Base-by-base conservation (phyloP, 139 green algal species). In the Volvox reticuliferus region DNA sequence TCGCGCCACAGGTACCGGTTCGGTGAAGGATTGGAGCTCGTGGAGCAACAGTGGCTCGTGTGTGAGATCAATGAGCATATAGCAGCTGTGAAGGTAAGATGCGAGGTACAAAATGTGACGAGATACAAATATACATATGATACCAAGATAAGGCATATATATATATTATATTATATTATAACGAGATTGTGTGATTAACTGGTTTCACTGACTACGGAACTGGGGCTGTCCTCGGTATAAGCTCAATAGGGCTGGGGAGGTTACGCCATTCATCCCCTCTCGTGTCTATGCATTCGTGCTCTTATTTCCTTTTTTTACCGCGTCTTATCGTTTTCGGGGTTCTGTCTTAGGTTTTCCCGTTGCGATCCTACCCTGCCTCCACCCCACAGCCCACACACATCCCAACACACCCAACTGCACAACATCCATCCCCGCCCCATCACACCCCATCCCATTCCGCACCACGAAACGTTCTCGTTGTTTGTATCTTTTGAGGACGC, bases 11-110 rank as follows among this genome's bases (percentile, higher is more conserved):
- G 75, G 89, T 78, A 78, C 90, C 91, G 93, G 18, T 93, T 98
- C 89, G 97, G 95, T 1, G 97, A 98, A 89, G 94, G 95, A 0
- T 91, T 99, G 63, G 92, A 94, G 28, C 67, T 88, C 16, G 63
- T 82, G 20, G 97, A 99, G 95, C 97, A 98, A 93, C 91, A 96
- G 86, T 98, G 96, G 96, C 93, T 99, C 79, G 95, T 94, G 44
- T n/a, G 67, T 22, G 93, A 96, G 81, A 97, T 99, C 93, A 98
- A 98, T 87, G 78, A 82, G 13, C 89, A 95, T 63, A 67, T 98
- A n/a, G 91, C 93, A 44, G 89, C 62, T 9, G 22, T 91, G 26
- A 78, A 91, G 87, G 87, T 91, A 62, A 26, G 87, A 20, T 28
- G 21, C 24, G 65, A 24, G 24, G 65, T 73, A 22, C 12, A 24